Percentiles rank a stretch among this genome's conserved stretches.
phyloP scores from a whole-genome alignment of 768 basidiomycete species.

The Cystofilobasidium bisporidii region DNA sequence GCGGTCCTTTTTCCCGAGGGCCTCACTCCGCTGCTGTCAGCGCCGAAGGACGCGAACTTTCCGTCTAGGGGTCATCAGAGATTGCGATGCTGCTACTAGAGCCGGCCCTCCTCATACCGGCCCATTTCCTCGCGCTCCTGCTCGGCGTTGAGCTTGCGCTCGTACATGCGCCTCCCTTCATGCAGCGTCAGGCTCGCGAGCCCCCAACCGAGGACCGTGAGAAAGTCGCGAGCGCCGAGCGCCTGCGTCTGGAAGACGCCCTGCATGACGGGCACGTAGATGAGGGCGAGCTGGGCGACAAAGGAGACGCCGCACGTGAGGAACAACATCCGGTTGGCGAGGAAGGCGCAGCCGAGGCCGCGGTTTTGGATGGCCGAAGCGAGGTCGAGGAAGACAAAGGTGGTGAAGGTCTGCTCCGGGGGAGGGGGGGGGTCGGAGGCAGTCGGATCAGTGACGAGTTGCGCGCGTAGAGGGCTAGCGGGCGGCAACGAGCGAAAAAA shows the following conservation, averaged over 20 bases:
- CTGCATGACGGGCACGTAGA: constrained; percentile 88
- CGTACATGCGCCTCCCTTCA: constrained; percentile 67
- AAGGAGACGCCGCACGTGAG: constrained; percentile 79
- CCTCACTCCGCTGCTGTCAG: no score
- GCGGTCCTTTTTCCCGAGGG: no score
- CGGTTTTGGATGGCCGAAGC: constrained; percentile 91
- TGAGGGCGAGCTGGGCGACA: constrained; percentile 67
- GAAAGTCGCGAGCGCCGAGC: constrained; percentile 57
- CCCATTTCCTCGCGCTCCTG: not conserved
- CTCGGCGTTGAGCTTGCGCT: constrained; percentile 45
- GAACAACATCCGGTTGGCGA: constrained; percentile 73
- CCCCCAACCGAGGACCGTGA: constrained; percentile 59
- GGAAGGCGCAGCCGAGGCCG: constrained; percentile 71
- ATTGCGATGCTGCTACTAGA: no score
- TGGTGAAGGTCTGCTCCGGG: constrained; percentile 73
- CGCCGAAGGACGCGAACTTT: no score
- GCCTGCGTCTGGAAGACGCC: constrained; percentile 87
- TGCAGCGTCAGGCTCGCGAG: constrained; percentile 59
- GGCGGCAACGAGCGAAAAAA: no score
- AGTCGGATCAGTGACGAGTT: no score
- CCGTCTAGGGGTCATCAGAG: not conserved
- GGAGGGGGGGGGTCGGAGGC: no score
- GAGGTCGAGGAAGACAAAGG: constrained; percentile 93
- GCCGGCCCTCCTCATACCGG: not conserved
- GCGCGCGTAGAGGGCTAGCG: no score